Evolutionary conservation across 1,139 yeast genomes (phyloP), one percentile per base, ranked within the genome.

Genomic region (Hanseniaspora uvarum): DNA sequence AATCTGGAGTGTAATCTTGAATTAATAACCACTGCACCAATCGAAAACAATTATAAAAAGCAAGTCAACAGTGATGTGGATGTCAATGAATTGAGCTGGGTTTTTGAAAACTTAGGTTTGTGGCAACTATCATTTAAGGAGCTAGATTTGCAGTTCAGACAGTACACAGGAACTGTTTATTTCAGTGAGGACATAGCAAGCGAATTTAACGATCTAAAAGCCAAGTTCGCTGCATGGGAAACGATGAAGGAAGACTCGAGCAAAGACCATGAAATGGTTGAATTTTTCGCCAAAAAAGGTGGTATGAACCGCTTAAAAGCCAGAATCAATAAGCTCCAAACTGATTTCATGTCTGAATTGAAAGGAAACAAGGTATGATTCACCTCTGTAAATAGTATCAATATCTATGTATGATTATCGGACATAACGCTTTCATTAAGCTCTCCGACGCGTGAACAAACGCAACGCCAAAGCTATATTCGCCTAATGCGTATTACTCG

Each of bases 1-100:
- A 77, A 77, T 7, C 60, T 60, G 4, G 46, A 43, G 19, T 50
- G 53, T 12, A 44, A 36, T 12, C 18, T 50, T 12, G 53, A 50
- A 12, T 12, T 50, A 31, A 19, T 50, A 12, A 50, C 53, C 7
- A 44, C 53, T 10, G 53, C 53, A 3, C 53, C 53, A 33, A 33
- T 50, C 2, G 53, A 50, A 19, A 43, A 19, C 14, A 28, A 50
- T 6, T 6, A 18, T 5, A 26, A 23, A 12, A 14, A 43, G 12
- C 1, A 11, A 6, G 2, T 11, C 1, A 14, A 5, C 7, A 43
- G 23, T n/a, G 30, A 30, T 5, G 46, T 49, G 14, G 43, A 49
- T 28, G n/a, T 45, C 10, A 34, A 6, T 28, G 53, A 50, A 2
- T 24, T 50, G 24, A 43, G 40, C 33, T 50, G 53, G 53, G 53